These are phyloP conservation scores for Phytophthora europaea DNA, from an alignment of 352 stramenopile species.

Conservation along the genomic window DNA sequence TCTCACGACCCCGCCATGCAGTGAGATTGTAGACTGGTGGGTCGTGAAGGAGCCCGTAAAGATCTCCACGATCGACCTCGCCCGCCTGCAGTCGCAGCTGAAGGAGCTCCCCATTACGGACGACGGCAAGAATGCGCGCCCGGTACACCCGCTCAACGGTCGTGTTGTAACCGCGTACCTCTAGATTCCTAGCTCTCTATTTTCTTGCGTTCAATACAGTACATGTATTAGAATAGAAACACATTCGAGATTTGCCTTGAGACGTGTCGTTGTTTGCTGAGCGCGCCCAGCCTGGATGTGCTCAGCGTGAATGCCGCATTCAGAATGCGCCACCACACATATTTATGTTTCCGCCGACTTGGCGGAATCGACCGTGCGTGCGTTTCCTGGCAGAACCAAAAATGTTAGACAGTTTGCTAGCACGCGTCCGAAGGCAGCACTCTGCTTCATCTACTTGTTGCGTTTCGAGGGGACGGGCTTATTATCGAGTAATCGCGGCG, in stretches of 20 bases:
- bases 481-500: too few species aligned
- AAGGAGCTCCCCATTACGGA: slow-evolving; percentile 35
- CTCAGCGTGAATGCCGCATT: not conserved
- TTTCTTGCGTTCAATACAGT: not conserved
- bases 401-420: too few species aligned
- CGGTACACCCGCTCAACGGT: slow-evolving; percentile 37
- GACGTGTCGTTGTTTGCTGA: slow-evolving; percentile 15
- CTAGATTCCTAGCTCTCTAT: slow-evolving; percentile 9
- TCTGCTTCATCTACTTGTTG: too few species aligned
- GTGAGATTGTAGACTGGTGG: slow-evolving; percentile 51
- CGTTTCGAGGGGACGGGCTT: too few species aligned
- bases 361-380: too few species aligned
- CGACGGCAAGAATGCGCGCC: slow-evolving; percentile 40
- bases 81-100: slow-evolving; percentile 37
- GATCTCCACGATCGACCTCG: slow-evolving; percentile 32
- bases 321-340: too few species aligned
- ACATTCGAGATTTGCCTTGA: slow-evolving; percentile 19
- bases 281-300: slow-evolving; percentile 13
- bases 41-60: slow-evolving; percentile 36
- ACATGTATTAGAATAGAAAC: slow-evolving; percentile 2
- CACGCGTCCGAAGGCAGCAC: too few species aligned
- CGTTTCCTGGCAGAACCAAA: too few species aligned
- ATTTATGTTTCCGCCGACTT: too few species aligned
- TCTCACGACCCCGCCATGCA: slow-evolving; percentile 44
- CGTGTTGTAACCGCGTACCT: slow-evolving; percentile 37